phyloP scores from a whole-genome alignment of 2,329 filamentous ascomycete species.

The Epichloe hybrida region DNA sequence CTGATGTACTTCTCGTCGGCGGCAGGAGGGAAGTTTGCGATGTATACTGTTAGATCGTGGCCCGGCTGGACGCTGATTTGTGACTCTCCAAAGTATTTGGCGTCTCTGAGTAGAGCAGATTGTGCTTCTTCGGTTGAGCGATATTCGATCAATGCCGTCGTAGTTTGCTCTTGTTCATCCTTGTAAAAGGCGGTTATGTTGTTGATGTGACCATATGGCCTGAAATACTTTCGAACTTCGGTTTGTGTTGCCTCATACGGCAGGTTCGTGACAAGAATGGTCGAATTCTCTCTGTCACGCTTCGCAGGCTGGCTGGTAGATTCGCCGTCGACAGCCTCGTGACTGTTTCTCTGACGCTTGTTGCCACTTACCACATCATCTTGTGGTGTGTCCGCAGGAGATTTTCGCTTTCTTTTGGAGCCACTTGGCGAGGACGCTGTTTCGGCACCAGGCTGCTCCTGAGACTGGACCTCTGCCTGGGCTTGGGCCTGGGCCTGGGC shows the following conservation, averaged over 20 bases:
- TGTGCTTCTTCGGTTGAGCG: constrained; percentile 65
- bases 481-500: neutral
- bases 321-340: constrained; percentile 15
- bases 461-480: constrained; percentile 10
- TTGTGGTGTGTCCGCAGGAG: constrained; percentile 30
- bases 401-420: constrained; percentile 64
- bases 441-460: constrained; percentile 4
- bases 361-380: constrained; percentile 29
- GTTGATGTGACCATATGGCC: constrained; percentile 75
- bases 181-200: constrained; percentile 52
- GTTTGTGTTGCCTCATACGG: constrained; percentile 56
- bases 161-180: constrained; percentile 45
- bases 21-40: constrained; percentile 76
- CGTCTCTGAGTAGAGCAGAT: constrained; percentile 67
- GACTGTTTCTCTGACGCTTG: constrained; percentile 53
- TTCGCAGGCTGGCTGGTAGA: constrained; percentile 33
- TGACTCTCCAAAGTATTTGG: constrained; percentile 62
- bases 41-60: constrained; percentile 68
- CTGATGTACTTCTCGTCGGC: constrained; percentile 60
- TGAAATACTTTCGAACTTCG: constrained; percentile 78
- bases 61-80: constrained; percentile 64
- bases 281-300: constrained; percentile 83
- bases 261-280: constrained; percentile 67
- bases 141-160: constrained; percentile 75
- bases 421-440: constrained; percentile 24